Evolutionary conservation across 75 land plant species (phyloP).

Genomic region (Pinus taeda): DNA sequence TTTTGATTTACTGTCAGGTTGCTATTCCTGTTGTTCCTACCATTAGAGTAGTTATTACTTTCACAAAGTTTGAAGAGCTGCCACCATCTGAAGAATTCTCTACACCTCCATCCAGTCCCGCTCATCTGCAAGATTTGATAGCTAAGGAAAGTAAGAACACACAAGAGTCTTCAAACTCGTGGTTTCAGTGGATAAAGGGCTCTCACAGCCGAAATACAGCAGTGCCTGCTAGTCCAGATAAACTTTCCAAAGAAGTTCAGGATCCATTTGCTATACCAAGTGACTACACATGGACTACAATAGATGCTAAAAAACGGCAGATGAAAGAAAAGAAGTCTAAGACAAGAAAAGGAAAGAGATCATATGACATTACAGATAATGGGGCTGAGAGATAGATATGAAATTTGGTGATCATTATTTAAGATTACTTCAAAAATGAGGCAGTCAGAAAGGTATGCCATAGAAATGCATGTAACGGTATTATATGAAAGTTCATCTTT

Average conservation of each 20-base stretch:
- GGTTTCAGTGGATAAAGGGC: constrained; percentile 71
- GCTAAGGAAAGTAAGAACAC: constrained; percentile 13
- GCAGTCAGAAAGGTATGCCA: neutral
- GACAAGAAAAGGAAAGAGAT: constrained; percentile 63
- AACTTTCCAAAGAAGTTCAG: constrained; percentile 38
- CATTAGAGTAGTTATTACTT: constrained; percentile 66
- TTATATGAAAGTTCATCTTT: neutral
- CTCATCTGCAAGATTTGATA: constrained; percentile 9
- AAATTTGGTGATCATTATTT: neutral
- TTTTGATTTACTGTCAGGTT: constrained; percentile 42
- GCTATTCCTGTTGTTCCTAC: constrained; percentile 86
- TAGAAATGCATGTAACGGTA: neutral
- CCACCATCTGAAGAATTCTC: constrained; percentile 67
- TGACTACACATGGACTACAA: constrained; percentile 81
- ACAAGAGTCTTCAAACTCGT: constrained; percentile 44
- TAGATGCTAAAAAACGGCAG: constrained; percentile 83
- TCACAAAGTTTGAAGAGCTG: constrained; percentile 76
- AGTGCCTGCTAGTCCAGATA: constrained; percentile 20
- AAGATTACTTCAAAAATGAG: constrained; percentile 1
- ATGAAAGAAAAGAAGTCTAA: constrained; percentile 65
- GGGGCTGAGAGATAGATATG: constrained; percentile 3
- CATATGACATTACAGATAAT: constrained; percentile 16
- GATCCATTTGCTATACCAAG: constrained; percentile 86
- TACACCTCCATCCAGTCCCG: constrained; percentile 75
- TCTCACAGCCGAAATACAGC: constrained; percentile 28